Base-by-base conservation (phyloP, 1,284 basidiomycete genomes). In the Ganoderma multipileum region DNA sequence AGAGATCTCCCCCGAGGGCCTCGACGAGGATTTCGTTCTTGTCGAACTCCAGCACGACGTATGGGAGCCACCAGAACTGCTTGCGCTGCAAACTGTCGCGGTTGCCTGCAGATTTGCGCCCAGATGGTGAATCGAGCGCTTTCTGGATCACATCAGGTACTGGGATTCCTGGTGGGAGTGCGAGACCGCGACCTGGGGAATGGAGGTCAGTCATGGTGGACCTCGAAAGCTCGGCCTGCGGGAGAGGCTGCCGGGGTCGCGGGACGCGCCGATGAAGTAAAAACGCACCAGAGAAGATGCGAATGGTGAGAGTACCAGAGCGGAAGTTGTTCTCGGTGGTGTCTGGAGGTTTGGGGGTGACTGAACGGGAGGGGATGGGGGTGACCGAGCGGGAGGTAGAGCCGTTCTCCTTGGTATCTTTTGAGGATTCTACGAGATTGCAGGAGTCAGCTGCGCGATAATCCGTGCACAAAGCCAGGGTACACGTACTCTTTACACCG, bases 11-110 rank as follows among this genome's bases (percentile, higher is more conserved):
- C 6, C 95, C 96, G 73, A 98, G 87, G 8, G 97, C 96, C 83
- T 99, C 97, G 72, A 99, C 93, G 74, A 99, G 84, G 73, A 99
- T 92, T 81, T 99, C 97, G 83, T 99, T 99, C 89, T 99, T 99
- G 86, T 99, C 97, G 84, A 99, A 99, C 81, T 98, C 97, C 73
- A 98, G 90, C 50, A 98, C 96, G 79, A 98, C 92, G 77, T 98
- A 99, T 28, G 97, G 97, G 41, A 99, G 86, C 95, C 95, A 98
- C 96, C 96, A 98, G 79, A 90, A 90, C 71, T 95, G 94, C 79
- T 92, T 94, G 74, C 96, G 87, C 79, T 97, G 95, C 80, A 97
- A 83, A 77, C 92, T 95, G 76, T 96, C 95, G 58, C 95, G 88
- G 79, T 95, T 93, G 76, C 87, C 89, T 2, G 86, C 84, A 1